Base-by-base conservation (phyloP, 768 basidiomycete genomes). In the Trametes gibbosa region DNA sequence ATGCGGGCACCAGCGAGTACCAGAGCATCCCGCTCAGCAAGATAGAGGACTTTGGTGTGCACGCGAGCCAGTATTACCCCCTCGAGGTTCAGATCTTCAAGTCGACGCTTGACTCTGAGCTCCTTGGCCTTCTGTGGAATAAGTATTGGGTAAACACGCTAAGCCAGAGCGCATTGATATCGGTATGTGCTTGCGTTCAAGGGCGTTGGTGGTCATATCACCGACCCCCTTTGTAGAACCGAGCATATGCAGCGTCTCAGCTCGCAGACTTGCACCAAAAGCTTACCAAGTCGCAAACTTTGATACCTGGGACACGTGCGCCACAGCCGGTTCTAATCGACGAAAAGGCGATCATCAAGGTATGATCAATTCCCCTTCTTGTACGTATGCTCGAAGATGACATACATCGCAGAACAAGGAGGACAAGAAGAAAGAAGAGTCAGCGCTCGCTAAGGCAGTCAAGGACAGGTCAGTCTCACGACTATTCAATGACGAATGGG, bases 71-170 rank as follows among this genome's bases (percentile, higher is more conserved):
- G 61, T 99, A 99, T 72, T 99, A 99, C 71, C 90, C 84, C 23
- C 81, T 99, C 14, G 95, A 96, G 32, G 89, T 99, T 17, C 87
- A 95, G 70, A 89, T 98, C 52, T 99, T 97, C 84, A 98, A 97
- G 73, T 91, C 88, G 24, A 86, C 82, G 59, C 75, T 95, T 50
- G 97, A 99, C 70, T 87, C 85, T 29, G 86, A 95, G 67, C 76
- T 99, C 2, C 79, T 99, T 42, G 91, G 90, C 21, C 75, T 95
- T 69, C 74, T 99, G 53, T 98, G 96, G 96, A 98, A 99, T 75
- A 98, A 98, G 74, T 99, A 99, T 67, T 99, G 97, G 97, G 93
- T 97, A 24, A 95, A 95, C 67, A 99, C 97, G 2, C 79, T 99
- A 39, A 93, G 91, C 66, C 92, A 93, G 69, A 96, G 92, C 68